These are phyloP conservation scores for Pseudogymnoascus sp. DNA, from an alignment of 2,329 filamentous ascomycete genomes.

Conservation along the genomic window DNA sequence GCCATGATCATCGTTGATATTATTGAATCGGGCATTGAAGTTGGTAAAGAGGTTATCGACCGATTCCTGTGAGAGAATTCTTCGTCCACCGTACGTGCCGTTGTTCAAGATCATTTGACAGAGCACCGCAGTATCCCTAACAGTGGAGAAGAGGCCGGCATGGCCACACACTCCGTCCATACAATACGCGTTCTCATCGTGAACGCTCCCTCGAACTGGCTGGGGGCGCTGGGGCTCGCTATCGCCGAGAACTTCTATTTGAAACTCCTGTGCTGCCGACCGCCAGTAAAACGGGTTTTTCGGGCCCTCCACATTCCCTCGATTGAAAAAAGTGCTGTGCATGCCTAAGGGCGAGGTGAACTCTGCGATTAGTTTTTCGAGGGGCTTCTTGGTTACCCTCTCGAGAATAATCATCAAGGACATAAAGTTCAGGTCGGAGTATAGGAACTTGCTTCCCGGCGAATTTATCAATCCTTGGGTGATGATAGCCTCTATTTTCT, in stretches of 20 bases:
- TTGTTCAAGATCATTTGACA: slow-evolving; percentile 34
- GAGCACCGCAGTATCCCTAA: slow-evolving; percentile 26
- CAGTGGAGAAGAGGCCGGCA: slow-evolving; percentile 32
- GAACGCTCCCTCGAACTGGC: slow-evolving; percentile 33
- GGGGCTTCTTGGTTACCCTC: slow-evolving; percentile 21
- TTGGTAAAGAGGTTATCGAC: slow-evolving; percentile 31
- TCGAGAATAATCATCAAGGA: slow-evolving; percentile 28
- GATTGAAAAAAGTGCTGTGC: slow-evolving; percentile 30
- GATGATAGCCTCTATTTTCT: slow-evolving; percentile 25
- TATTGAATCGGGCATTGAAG: slow-evolving; percentile 25
- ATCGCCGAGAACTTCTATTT: slow-evolving; percentile 26
- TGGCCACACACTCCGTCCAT: slow-evolving; percentile 31
- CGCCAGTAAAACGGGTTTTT: slow-evolving; percentile 21
- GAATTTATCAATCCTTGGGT: slow-evolving; percentile 22
- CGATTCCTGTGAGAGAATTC: slow-evolving; percentile 24
- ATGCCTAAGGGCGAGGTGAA: slow-evolving; percentile 26
- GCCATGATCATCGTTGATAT: slow-evolving; percentile 23
- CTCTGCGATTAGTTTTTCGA: slow-evolving; percentile 25
- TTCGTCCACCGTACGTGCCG: slow-evolving; percentile 28
- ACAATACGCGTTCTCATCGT: slow-evolving; percentile 33
- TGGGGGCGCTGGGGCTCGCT: slow-evolving; percentile 31
- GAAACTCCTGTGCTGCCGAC: slow-evolving; percentile 29
- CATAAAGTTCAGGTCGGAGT: slow-evolving; percentile 33
- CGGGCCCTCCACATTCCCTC: slow-evolving; percentile 27
- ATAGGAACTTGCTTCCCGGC: slow-evolving; percentile 27